Evolutionary conservation across 2,329 filamentous ascomycete species (phyloP).

Genomic region (Fusarium oxysporum): DNA sequence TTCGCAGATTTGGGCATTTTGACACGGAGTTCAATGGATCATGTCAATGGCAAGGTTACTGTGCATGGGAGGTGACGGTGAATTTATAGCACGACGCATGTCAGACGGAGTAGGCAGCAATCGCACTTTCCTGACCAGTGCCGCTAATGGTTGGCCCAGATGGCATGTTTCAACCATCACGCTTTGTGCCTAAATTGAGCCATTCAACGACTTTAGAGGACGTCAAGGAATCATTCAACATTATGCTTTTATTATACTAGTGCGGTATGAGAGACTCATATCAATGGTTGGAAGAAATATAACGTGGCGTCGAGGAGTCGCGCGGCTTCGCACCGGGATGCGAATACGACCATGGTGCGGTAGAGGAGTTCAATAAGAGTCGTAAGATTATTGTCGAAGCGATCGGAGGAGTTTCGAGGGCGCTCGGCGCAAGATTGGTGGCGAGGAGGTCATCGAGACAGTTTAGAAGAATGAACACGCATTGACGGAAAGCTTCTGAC

Average conservation of each 20-base stretch:
- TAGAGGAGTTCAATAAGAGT: neutral
- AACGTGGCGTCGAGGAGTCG: neutral
- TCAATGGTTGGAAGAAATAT: neutral
- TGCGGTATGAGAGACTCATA: neutral
- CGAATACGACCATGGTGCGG: neutral
- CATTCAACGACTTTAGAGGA: neutral
- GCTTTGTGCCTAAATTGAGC: neutral
- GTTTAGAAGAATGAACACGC: neutral
- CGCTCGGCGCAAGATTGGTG: neutral
- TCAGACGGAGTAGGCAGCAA: constrained; percentile 10
- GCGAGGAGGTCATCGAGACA: neutral
- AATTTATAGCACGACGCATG: neutral
- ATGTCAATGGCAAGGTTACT: neutral
- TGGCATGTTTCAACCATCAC: neutral
- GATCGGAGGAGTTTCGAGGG: neutral
- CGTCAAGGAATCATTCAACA: neutral
- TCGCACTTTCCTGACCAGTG: neutral
- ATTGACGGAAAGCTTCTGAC: neutral
- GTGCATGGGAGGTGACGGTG: neutral
- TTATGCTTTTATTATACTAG: neutral
- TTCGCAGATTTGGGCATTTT: constrained; percentile 31
- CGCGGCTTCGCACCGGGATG: neutral
- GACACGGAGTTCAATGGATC: neutral
- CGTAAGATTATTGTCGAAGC: too few species aligned
- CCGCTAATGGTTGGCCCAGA: neutral